Base-by-base conservation (phyloP, 345 rosid genomes). In the Stellera chamaejasme region DNA sequence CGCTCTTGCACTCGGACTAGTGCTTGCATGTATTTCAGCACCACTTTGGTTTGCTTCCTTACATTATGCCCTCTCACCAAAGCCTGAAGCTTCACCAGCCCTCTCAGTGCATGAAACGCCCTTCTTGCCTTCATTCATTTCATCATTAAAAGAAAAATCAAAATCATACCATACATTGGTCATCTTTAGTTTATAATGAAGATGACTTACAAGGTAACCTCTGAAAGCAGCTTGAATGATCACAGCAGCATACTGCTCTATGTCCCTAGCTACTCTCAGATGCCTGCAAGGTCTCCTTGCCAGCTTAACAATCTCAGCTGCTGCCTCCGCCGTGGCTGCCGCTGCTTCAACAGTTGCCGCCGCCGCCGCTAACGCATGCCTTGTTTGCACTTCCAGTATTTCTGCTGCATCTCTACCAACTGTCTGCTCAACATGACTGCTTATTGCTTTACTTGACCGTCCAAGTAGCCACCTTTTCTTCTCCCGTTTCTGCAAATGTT, bases 31-130 rank as follows among this genome's bases (percentile, higher is more conserved):
- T 88, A 82, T 69, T 82, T 77, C 60, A 92, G 75, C 45, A 88
- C 85, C 56, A 72, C 70, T 62, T 88, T 84, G 6, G 95, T 80
- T 70, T 85, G 92, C 64, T 78, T 80, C 61, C 96, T 55, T 5
- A 86, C 96, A 19, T 88, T 92, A 56, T 85, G 79, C 46, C 98
- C 98, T 75, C 98, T 79, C 62, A 92, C 95, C 43, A 92, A 65
- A 5, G 98, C 98, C 72, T 92, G 98, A 39, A 92, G 79, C 87
- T 83, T 81, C 63, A 92, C 98, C 52, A 88, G 63, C 60, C 98
- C 98, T 76, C 72, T 84, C 48, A 92, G 66, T 14, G 97, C 98
- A 0, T 85, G 68, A 59, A 86, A 66, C n/a, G 98, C 98, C 67
- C 93, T 78, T 73, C 90, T 68, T 7, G 95, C 90, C 98, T 90